Conservation (phyloP, 2,329 filamentous ascomycete species). For the Ophiostoma himal-ulmi region DNA sequence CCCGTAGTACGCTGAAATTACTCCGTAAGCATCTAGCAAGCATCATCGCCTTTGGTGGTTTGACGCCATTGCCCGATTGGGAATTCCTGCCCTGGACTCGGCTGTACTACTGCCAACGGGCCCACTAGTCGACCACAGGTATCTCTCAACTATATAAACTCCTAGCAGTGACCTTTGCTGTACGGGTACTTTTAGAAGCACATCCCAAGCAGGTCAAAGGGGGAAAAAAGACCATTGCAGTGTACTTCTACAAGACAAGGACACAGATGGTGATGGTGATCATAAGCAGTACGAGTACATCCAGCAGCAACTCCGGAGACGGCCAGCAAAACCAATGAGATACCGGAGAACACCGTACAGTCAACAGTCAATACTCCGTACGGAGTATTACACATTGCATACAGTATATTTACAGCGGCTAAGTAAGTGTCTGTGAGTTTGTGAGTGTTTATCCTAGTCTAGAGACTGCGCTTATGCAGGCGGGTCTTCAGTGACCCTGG, state of each 20-base stretch:
- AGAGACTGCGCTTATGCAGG: background rate
- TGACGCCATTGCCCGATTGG: background rate
- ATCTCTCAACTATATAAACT: background rate
- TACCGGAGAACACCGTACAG: no score
- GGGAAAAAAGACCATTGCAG: background rate
- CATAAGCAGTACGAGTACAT: no score
- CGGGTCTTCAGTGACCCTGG: background rate
- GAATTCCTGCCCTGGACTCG: background rate
- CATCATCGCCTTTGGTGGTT: constrained; percentile 6
- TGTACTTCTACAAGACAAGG: background rate
- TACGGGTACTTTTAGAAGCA: background rate
- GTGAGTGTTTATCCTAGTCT: no score
- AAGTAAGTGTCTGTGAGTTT: no score
- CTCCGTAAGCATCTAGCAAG: background rate
- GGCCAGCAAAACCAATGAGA: no score
- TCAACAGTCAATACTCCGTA: no score
- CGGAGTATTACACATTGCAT: no score
- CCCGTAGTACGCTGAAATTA: background rate
- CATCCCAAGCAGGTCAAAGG: background rate
- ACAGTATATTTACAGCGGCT: no score
- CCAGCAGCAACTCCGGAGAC: no score
- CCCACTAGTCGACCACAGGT: background rate
- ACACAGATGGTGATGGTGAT: no score
- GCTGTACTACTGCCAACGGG: background rate
- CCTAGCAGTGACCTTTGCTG: background rate